Conservation (phyloP, 2,329 filamentous ascomycete genomes). For the Cytospora chrysosperma region DNA sequence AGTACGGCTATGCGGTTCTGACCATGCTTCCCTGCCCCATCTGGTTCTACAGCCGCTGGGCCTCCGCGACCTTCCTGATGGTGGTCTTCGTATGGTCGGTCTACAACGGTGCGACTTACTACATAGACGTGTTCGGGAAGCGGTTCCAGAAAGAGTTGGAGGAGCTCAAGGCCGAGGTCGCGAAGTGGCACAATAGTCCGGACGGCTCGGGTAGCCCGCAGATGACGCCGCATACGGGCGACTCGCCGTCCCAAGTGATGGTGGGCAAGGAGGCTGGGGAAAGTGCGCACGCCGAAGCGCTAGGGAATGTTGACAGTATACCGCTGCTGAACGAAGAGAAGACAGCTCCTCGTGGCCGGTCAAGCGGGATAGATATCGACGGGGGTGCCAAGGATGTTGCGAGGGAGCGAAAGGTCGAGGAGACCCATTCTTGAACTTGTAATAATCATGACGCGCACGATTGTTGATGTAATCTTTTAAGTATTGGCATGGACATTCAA, state of each 20-base stretch:
- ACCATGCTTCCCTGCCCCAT: conserved; percentile 94
- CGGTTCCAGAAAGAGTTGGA: conserved; percentile 97
- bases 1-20: conserved; percentile 84
- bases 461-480: not conserved
- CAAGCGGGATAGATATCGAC: conserved; percentile 37
- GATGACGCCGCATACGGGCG: conserved; percentile 36
- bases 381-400: conserved; percentile 44
- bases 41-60: conserved; percentile 89
- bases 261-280: conserved; percentile 25
- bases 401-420: conserved; percentile 46
- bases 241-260: conserved; percentile 12
- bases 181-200: conserved; percentile 74
- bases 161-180: conserved; percentile 81
- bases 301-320: conserved; percentile 50
- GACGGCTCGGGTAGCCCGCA: conserved; percentile 44
- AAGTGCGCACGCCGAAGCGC: conserved; percentile 24
- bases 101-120: conserved; percentile 95
- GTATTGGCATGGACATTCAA: not conserved
- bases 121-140: conserved; percentile 97
- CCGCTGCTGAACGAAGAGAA: conserved; percentile 54
- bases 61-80: conserved; percentile 73
- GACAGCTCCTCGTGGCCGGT: conserved; percentile 12
- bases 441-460: not conserved
- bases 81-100: conserved; percentile 91
- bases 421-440: conserved; percentile 3